Conservation (phyloP, 2,329 filamentous ascomycete genomes). For the Stromatinia cepivora region DNA sequence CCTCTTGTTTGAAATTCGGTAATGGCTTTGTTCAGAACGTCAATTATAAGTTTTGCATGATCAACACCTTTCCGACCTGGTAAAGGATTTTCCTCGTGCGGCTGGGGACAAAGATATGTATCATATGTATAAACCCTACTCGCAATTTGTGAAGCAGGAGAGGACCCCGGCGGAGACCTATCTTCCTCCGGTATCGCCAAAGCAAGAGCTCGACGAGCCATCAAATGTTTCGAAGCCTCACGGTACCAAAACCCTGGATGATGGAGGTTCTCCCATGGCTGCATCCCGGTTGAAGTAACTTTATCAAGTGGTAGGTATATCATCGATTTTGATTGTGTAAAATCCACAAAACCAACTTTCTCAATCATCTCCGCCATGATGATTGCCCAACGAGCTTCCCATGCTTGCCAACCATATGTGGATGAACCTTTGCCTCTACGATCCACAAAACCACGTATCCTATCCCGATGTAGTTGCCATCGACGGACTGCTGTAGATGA, state of each 20-base stretch:
- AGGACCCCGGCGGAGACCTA: constrained; percentile 51
- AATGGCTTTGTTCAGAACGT: constrained; percentile 52
- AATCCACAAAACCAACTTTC: constrained; percentile 52
- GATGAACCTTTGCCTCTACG: constrained; percentile 79
- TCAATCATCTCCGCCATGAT: constrained; percentile 63
- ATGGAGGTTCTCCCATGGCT: constrained; percentile 64
- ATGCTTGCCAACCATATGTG: constrained; percentile 92
- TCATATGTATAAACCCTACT: constrained; percentile 60
- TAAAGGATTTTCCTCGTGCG: constrained; percentile 59
- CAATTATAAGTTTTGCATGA: constrained; percentile 56
- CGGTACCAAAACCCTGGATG: constrained; percentile 69
- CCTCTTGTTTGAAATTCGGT: constrained; percentile 55
- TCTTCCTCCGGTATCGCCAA: constrained; percentile 60
- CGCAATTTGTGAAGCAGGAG: constrained; percentile 49
- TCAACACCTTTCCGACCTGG: constrained; percentile 50
- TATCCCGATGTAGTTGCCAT: constrained; percentile 76
- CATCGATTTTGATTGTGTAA: constrained; percentile 47
- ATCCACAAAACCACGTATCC: constrained; percentile 76
- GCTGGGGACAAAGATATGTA: constrained; percentile 65
- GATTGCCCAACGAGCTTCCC: constrained; percentile 74
- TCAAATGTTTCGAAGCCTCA: constrained; percentile 57
- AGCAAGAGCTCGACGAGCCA: constrained; percentile 55
- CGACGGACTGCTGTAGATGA: constrained; percentile 76
- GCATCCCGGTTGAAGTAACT: constrained; percentile 52
- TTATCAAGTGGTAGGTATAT: constrained; percentile 61